These are phyloP conservation scores for Aspergillus asperescens DNA, from an alignment of 495 filamentous ascomycete genomes.

Conservation along the genomic window DNA sequence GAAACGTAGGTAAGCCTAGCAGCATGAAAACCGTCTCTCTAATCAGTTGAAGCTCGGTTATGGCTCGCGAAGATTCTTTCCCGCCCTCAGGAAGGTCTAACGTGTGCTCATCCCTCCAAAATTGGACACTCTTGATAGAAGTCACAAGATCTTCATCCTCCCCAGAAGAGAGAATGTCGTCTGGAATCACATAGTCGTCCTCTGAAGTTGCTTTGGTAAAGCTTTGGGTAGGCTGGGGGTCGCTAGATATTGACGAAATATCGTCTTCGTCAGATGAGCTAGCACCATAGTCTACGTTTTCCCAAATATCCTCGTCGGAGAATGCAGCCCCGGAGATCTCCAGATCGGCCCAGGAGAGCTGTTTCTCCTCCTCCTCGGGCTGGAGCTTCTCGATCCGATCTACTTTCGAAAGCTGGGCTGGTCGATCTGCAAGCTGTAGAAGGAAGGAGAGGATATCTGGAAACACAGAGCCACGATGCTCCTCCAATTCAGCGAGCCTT, in stretches of 20 bases:
- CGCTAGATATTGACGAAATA: conserved; percentile 31
- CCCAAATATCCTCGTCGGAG: conserved; percentile 70
- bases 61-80: conserved; percentile 37
- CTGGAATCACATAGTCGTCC: conserved; percentile 35
- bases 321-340: conserved; percentile 66
- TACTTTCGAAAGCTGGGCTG: conserved; percentile 61
- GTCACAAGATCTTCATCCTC: conserved; percentile 39
- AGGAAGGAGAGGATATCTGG: conserved; percentile 79
- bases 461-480: conserved; percentile 50
- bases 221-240: conserved; percentile 21
- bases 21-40: conserved; percentile 85
- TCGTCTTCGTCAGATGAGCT: conserved; percentile 56
- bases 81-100: conserved; percentile 20
- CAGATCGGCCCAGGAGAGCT: conserved; percentile 70
- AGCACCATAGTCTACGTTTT: conserved; percentile 63
- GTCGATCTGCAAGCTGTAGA: conserved; percentile 75
- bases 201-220: conserved; percentile 22
- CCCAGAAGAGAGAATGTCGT: conserved; percentile 32
- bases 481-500: conserved; percentile 57
- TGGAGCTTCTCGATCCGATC: conserved; percentile 52
- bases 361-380: conserved; percentile 36
- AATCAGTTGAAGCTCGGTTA: conserved; percentile 69
- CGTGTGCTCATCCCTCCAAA: conserved; percentile 51
- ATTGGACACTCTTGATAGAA: conserved; percentile 54
- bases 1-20: conserved; percentile 65